A percentile compares a stretch with the other conserved stretches of the same genome.
Evolutionary conservation across 2,329 filamentous ascomycete species (phyloP).

Genomic region (Phialemoniopsis sp.): DNA sequence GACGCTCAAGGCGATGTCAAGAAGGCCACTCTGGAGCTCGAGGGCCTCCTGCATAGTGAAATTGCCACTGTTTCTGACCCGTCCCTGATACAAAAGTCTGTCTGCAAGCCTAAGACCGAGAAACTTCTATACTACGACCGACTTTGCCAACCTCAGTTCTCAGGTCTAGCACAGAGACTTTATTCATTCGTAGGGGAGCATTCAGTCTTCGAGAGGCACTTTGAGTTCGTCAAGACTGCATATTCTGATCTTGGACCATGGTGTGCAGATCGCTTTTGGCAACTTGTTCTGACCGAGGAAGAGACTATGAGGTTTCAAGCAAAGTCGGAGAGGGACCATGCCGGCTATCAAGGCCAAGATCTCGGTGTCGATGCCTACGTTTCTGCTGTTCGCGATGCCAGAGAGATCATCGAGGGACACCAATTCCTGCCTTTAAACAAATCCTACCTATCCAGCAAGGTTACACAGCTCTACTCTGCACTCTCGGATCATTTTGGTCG

Average conservation of each 20-base stretch:
- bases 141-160: constrained; percentile 51
- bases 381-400: constrained; percentile 53
- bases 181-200: constrained; percentile 35
- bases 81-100: constrained; percentile 51
- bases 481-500: constrained; percentile 60
- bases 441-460: constrained; percentile 66
- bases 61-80: constrained; percentile 69
- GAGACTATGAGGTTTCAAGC: constrained; percentile 58
- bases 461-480: constrained; percentile 55
- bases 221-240: constrained; percentile 55
- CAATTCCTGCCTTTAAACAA: constrained; percentile 30
- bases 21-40: constrained; percentile 68
- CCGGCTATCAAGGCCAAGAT: constrained; percentile 7
- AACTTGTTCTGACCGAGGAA: constrained; percentile 60
- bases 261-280: constrained; percentile 82
- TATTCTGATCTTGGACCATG: constrained; percentile 71
- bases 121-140: constrained; percentile 48
- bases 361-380: constrained; percentile 48
- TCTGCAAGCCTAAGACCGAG: constrained; percentile 57
- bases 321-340: constrained; percentile 31
- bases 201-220: constrained; percentile 47
- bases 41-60: constrained; percentile 71
- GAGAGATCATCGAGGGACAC: constrained; percentile 49
- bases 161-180: constrained; percentile 59
- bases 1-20: constrained; percentile 74